These are phyloP conservation scores for Chaetomium strumarium DNA, from an alignment of 2,329 filamentous ascomycete genomes.

Conservation along the genomic window DNA sequence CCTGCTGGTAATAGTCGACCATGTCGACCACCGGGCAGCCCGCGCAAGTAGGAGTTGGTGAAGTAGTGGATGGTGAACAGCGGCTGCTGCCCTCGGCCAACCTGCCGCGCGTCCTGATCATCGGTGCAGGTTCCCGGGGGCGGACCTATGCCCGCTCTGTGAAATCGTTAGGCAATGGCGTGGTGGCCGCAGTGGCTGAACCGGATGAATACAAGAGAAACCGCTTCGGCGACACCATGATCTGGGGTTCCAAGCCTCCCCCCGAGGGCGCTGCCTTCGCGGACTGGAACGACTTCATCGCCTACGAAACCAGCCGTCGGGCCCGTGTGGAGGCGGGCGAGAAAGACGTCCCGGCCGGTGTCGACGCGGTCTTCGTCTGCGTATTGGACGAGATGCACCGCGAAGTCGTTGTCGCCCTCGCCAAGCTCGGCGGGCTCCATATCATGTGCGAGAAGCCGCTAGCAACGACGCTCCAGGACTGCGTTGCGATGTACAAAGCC, in stretches of 20 bases:
- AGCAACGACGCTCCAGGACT: constrained; percentile 72
- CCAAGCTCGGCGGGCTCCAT: constrained; percentile 62
- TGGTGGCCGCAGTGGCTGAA: constrained; percentile 75
- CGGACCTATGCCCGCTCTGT: constrained; percentile 67
- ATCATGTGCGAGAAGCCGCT: constrained; percentile 95
- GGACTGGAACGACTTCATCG: constrained; percentile 70
- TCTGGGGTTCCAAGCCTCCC: constrained; percentile 56
- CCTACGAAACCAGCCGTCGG: constrained; percentile 62
- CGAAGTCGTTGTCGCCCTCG: constrained; percentile 69
- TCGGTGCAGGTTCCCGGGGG: constrained; percentile 78
- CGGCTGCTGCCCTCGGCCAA: constrained; percentile 41
- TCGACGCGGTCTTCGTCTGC: constrained; percentile 58
- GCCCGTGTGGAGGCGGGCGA: constrained; percentile 45
- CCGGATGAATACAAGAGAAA: constrained; percentile 71
- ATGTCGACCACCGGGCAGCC: constrained; percentile 1
- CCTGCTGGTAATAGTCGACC: background rate
- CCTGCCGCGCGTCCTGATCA: constrained; percentile 65
- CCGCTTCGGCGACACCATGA: constrained; percentile 62
- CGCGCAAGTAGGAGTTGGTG: background rate
- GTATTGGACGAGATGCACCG: constrained; percentile 86
- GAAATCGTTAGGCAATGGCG: constrained; percentile 55
- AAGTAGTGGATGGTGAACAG: constrained; percentile 17
- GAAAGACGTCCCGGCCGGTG: constrained; percentile 41
- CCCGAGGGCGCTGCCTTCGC: constrained; percentile 61
- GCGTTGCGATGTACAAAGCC: constrained; percentile 64